Base-by-base conservation (phyloP, 2,329 filamentous ascomycete genomes). In the Xylaria sp. region DNA sequence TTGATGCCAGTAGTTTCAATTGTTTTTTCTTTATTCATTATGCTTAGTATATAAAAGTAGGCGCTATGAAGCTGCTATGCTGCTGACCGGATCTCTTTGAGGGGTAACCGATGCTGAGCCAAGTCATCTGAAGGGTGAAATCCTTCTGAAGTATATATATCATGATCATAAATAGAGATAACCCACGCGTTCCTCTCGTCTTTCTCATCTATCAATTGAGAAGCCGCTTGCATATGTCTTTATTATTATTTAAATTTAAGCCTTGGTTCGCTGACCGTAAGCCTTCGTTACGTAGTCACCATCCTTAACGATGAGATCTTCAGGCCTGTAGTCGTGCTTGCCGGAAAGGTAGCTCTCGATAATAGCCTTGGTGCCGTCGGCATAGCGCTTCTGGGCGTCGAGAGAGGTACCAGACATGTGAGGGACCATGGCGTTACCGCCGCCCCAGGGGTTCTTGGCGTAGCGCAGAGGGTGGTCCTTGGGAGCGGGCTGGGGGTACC, bases 321-420 rank as follows among this genome's bases (percentile, higher is more conserved):
- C 86, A 65, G 91, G 89, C 74, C 88, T 87, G 88, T 99, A 99
- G 86, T 98, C 94, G 80, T 93, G 84, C 80, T 90, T 91, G 77
- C 94, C 94, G 74, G 87, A 89, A 81, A 97, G 93, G 88, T 98
- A 99, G 83, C 91, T 94, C 74, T 95, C 87, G 69, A 99, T 87
- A 80, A 99, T 98, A 74, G 87, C 83, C 92, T 98, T 97, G 82
- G 90, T 92, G 77, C 94, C 94, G 73, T 91, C 86, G 78, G 94
- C 93, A 81, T 97, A 97, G 74, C 94, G 90, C 85, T 93, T 91
- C 88, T 99, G 96, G 69, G 96, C 96, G 81, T 99, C 96, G 80
- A 99, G 91, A n/a, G 94, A 97, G 68, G 95, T 98, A 80, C 96
- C 96, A 13, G 94, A 97, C 94, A 98, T 97, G 90, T 98, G 96